Conservation (phyloP, 2,329 filamentous ascomycete species). For the Nemania sp. region DNA sequence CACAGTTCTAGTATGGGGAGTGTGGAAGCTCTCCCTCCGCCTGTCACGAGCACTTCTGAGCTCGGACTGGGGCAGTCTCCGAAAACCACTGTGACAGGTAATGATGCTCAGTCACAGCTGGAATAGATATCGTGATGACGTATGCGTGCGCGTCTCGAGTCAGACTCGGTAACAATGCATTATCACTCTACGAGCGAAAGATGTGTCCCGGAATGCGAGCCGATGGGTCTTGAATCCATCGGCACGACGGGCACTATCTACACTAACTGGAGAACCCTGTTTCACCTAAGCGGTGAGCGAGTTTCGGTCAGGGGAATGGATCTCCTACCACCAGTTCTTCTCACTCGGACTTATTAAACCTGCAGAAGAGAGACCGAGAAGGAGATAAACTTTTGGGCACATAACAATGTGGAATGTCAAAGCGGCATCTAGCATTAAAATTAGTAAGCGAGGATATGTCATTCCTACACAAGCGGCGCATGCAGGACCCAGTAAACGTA, state of each 20-base stretch:
- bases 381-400: slow-evolving; percentile 13
- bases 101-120: slow-evolving; percentile 29
- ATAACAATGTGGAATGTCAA: slow-evolving; percentile 24
- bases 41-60: slow-evolving; percentile 22
- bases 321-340: slow-evolving; percentile 28
- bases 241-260: slow-evolving; percentile 31
- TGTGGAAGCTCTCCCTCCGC: slow-evolving; percentile 44
- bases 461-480: not conserved
- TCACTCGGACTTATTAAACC: slow-evolving; percentile 25
- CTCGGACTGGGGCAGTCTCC: slow-evolving; percentile 12
- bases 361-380: not conserved
- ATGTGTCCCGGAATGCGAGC: slow-evolving; percentile 31
- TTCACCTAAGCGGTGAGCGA: slow-evolving; percentile 38
- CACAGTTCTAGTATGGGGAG: slow-evolving; percentile 18
- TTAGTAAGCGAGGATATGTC: slow-evolving; percentile 28
- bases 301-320: slow-evolving; percentile 38
- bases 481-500: slow-evolving; percentile 10
- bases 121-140: slow-evolving; percentile 35
- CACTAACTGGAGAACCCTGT: slow-evolving; percentile 27
- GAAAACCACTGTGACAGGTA: slow-evolving; percentile 26
- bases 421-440: slow-evolving; percentile 29
- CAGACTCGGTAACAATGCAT: slow-evolving; percentile 22
- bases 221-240: slow-evolving; percentile 28
- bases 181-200: slow-evolving; percentile 24
- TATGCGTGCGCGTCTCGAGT: slow-evolving; percentile 26